Evolutionary conservation across 2,329 filamentous ascomycete genomes (phyloP).

Genomic region (Triangularia setosa): DNA sequence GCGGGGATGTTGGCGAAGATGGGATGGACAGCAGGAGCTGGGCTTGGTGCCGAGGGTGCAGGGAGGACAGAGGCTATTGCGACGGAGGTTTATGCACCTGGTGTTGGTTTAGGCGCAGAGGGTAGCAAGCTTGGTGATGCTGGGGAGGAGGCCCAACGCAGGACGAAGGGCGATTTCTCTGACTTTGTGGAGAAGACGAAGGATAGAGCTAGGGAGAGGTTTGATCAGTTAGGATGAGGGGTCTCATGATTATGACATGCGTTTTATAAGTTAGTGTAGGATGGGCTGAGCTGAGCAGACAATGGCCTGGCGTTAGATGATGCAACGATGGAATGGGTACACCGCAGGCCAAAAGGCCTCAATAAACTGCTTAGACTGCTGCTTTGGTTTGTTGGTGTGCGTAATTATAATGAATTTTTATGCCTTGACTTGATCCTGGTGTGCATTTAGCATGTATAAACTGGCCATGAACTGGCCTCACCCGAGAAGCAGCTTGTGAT

Average conservation of each 20-base stretch:
- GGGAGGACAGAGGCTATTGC: conserved; percentile 62
- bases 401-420: not conserved
- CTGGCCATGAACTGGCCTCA: too few relatives aligned
- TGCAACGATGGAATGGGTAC: not conserved
- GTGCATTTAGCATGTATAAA: too few relatives aligned
- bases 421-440: not conserved
- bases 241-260: not conserved
- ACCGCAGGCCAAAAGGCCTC: not conserved
- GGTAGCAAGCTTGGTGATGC: conserved; percentile 69
- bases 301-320: not conserved
- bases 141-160: conserved; percentile 56
- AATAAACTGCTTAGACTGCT: not conserved
- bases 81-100: conserved; percentile 61
- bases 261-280: not conserved
- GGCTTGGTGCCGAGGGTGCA: conserved; percentile 59
- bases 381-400: not conserved
- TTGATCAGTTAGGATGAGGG: conserved; percentile 47
- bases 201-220: conserved; percentile 64
- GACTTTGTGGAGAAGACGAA: conserved; percentile 63
- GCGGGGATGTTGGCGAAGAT: conserved; percentile 67
- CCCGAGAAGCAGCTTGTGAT: too few relatives aligned
- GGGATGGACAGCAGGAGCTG: conserved; percentile 64
- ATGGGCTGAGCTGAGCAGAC: not conserved
- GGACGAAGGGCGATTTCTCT: conserved; percentile 56
- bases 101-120: conserved; percentile 66